phyloP scores from a whole-genome alignment of 2,329 filamentous ascomycete species.

The Achaetomium macrosporum region DNA sequence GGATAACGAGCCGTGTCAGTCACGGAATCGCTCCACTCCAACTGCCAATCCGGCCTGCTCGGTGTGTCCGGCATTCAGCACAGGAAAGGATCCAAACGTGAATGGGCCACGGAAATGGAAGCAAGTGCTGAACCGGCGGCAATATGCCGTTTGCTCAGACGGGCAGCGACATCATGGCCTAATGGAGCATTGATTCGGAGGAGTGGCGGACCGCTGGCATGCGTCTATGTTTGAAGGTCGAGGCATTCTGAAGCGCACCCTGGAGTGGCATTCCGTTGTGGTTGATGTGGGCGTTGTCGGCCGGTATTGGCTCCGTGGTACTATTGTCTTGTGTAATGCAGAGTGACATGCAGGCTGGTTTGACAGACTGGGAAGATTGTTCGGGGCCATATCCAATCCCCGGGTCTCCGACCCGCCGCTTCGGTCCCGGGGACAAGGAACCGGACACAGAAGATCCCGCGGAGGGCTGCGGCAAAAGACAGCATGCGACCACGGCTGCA shows the following conservation, averaged over 20 bases:
- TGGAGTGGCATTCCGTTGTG: neutral
- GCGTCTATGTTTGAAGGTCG: neutral
- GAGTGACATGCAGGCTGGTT: neutral
- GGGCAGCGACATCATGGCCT: neutral
- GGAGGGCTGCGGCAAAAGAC: neutral
- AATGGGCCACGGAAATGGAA: neutral
- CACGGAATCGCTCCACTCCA: too few species aligned
- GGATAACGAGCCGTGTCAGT: too few species aligned
- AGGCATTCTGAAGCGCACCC: too few species aligned
- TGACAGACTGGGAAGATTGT: neutral
- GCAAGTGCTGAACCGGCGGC: neutral
- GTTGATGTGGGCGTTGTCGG: neutral
- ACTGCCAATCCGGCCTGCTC: neutral
- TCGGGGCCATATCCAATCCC: conserved; percentile 2
- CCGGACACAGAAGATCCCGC: neutral
- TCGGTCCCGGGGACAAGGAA: conserved; percentile 17
- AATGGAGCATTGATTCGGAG: neutral
- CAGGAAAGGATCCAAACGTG: neutral
- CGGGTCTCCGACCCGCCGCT: conserved; percentile 16
- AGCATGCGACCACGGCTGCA: neutral
- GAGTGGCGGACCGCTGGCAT: neutral
- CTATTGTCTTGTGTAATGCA: neutral
- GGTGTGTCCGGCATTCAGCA: neutral
- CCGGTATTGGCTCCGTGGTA: neutral
- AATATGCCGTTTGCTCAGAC: conserved; percentile 1